Evolutionary conservation across 495 filamentous ascomycete genomes (phyloP), one percentile per base, ranked within the genome.

Genomic region (Durotheca rogersii): DNA sequence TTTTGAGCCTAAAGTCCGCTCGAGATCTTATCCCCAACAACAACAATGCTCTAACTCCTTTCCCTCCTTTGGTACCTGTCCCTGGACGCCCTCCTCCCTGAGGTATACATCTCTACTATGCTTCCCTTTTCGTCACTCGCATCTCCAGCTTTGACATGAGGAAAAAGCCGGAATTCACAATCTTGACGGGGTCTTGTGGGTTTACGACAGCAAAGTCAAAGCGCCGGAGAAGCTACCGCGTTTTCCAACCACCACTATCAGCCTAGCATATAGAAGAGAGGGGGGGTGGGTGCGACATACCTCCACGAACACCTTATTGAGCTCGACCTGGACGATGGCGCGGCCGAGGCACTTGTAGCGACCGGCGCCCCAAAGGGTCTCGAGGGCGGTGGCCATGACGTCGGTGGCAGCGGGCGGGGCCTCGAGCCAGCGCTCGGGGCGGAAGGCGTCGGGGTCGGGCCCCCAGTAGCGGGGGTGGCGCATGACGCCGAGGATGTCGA

Each of bases 301-400:
- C 73, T 82, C 78, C 23, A 80, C 68, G 52, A 81, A 59, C 1
- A 71, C 63, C 63, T 83, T 84, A 39, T 76, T 74, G 30, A 80
- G 57, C 58, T 80, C 61, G 55, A 72, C 59, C 16, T 59, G 56
- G 1, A 65, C 70, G 16, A 75, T 58, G 3, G 21, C 34, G 35
- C 67, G 64, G 15, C 74, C 74, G 27, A 73, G 47, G 36, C 72
- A 77, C 14, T 49, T 57, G 43, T 65, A 75, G 39, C 66, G 57
- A 1, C 73, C 70, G 23, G 47, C 38, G 0, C 70, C 67, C 58
- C 69, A 76, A 0, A 67, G 41, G 0, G 70, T 53, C 23, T 67
- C 68, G 2, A 62, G 3, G 3, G 43, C 60, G 19, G 34, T 69
- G 11, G 63, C 54, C 75, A 79, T 78, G 19, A 35, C 56, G 46